phyloP scores from a whole-genome alignment of 2,329 filamentous ascomycete species.

The Tolypocladium pustulatum region DNA sequence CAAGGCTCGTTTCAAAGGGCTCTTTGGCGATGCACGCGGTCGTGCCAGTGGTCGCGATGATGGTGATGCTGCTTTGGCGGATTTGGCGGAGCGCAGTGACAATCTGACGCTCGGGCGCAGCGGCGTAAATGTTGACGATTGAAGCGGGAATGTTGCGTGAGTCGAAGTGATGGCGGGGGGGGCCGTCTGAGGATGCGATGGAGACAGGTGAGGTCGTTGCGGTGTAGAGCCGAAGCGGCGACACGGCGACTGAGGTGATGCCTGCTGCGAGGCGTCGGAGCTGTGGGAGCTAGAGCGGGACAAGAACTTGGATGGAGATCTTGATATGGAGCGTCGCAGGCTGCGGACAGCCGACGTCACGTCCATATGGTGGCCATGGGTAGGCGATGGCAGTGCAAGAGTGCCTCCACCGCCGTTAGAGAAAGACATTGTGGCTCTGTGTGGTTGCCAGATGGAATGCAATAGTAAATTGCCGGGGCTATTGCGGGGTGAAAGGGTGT shows the following conservation, averaged over 20 bases:
- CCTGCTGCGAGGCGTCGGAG: conserved; percentile 35
- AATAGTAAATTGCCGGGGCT: conserved; percentile 5
- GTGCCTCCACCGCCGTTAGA: conserved; percentile 59
- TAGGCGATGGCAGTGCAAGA: conserved; percentile 78
- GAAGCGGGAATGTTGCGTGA: conserved; percentile 18
- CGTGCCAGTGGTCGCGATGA: conserved; percentile 45
- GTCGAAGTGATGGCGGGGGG: conserved; percentile 20
- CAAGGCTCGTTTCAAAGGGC: conserved; percentile 69
- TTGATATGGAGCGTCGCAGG: conserved; percentile 76
- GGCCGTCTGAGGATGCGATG: conserved; percentile 22
- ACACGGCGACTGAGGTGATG: conserved; percentile 41
- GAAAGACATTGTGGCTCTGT: conserved; percentile 41
- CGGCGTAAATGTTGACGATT: conserved; percentile 49
- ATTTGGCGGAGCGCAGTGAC: conserved; percentile 51
- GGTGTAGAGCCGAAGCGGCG: conserved; percentile 29
- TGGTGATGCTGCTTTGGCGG: conserved; percentile 43
- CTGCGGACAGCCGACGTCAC: conserved; percentile 72
- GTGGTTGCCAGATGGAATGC: conserved; percentile 16
- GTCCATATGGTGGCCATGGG: conserved; percentile 72
- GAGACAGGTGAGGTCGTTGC: conserved; percentile 20
- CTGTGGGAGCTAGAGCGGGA: conserved; percentile 35
- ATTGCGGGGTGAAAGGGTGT: conserved; percentile 10
- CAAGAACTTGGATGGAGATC: conserved; percentile 88
- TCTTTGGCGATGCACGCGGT: conserved; percentile 63
- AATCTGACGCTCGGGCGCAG: conserved; percentile 58